Percentiles rank a stretch among this genome's conserved stretches.
phyloP scores from a whole-genome alignment of 805 yeast genomes.

The Yarrowia divulgata region DNA sequence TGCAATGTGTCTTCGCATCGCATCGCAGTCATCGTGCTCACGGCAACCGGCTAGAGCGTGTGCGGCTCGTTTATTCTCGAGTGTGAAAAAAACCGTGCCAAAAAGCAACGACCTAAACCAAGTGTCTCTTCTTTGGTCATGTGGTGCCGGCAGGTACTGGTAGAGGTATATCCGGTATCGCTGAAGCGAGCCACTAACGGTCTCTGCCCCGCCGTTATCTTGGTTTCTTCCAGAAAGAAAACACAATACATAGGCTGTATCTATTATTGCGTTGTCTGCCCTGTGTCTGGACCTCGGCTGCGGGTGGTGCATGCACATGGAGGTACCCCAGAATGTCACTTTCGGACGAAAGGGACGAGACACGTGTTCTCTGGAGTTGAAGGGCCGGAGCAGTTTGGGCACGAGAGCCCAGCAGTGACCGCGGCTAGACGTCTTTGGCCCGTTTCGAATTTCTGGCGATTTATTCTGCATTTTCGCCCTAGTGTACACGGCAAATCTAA shows the following conservation, averaged over 20 bases:
- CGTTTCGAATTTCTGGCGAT: background rate
- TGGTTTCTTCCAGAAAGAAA: background rate
- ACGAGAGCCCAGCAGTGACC: no score
- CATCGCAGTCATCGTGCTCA: background rate
- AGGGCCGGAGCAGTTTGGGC: no score
- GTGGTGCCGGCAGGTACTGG: background rate
- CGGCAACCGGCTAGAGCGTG: conserved; percentile 9
- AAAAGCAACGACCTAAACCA: background rate
- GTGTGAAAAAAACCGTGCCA: background rate
- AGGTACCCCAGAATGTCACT: background rate
- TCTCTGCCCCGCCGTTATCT: background rate
- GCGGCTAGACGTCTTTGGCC: no score
- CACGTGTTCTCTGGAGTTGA: background rate
- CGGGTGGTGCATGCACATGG: background rate
- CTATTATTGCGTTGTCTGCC: no score
- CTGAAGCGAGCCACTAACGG: no score
- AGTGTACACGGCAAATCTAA: background rate
- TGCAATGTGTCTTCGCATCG: background rate
- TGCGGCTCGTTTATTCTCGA: conserved; percentile 1
- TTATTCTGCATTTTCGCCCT: background rate
- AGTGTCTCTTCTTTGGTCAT: background rate
- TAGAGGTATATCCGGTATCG: no score
- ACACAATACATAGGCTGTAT: no score
- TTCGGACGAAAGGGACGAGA: background rate
- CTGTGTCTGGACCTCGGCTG: conserved; percentile 1